Conservation (phyloP, 1,139 yeast species). For the Yueomyces sp. region DNA sequence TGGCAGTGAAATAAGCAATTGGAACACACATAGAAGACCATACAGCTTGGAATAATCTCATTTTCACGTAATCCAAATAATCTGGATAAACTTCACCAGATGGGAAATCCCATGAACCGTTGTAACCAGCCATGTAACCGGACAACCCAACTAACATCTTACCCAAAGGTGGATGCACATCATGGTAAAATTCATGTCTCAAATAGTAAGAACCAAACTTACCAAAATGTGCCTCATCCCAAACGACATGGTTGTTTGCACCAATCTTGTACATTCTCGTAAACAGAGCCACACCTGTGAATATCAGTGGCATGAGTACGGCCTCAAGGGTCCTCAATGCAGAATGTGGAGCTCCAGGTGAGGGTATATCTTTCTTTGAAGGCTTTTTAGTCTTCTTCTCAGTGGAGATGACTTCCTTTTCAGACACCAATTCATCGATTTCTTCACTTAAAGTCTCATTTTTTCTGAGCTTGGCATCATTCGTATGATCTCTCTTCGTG, state of each 20-base stretch:
- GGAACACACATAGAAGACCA: slow-evolving; percentile 90
- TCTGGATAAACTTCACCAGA: slow-evolving; percentile 82
- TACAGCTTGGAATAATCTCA: slow-evolving; percentile 88
- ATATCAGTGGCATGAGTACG: slow-evolving; percentile 39
- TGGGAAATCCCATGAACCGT: slow-evolving; percentile 91
- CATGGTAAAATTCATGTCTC: slow-evolving; percentile 89
- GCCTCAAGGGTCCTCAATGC: slow-evolving; percentile 28
- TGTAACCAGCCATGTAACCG: slow-evolving; percentile 88
- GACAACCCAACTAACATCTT: slow-evolving; percentile 93
- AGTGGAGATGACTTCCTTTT: not conserved
- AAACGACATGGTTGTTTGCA: slow-evolving; percentile 56
- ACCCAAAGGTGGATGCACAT: slow-evolving; percentile 97
- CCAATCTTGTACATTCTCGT: slow-evolving; percentile 71
- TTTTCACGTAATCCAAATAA: slow-evolving; percentile 70
- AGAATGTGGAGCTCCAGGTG: not conserved
- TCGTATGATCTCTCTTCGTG: slow-evolving; percentile 1
- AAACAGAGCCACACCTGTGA: slow-evolving; percentile 56
- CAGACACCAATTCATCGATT: not conserved
- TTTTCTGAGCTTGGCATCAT: slow-evolving; percentile 6
- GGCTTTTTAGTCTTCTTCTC: slow-evolving; percentile 4
- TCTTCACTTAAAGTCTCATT: slow-evolving; percentile 4
- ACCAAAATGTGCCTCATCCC: slow-evolving; percentile 98
- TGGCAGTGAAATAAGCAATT: slow-evolving; percentile 82
- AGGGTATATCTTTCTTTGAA: slow-evolving; percentile 2
- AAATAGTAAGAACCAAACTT: slow-evolving; percentile 89